Percentiles rank a stretch among this genome's conserved stretches.
Conservation (phyloP, 139 green algal species). For the Haematococcus sp. region DNA sequence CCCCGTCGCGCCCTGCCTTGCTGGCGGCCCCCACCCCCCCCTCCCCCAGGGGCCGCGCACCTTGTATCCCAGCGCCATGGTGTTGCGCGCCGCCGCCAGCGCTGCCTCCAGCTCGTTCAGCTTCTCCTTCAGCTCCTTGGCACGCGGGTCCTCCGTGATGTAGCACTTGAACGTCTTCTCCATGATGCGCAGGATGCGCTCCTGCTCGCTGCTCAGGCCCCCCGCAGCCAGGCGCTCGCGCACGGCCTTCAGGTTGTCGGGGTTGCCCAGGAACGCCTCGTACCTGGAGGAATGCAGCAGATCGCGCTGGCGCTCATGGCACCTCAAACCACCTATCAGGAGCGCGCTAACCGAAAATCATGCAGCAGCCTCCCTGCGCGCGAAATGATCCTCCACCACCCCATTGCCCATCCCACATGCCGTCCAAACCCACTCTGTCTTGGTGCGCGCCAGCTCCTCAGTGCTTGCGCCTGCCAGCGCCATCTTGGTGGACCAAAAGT, state of each 20-base stretch:
- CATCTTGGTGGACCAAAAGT: constrained; percentile 65
- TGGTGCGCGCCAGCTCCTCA: constrained; percentile 59
- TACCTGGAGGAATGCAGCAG: constrained; percentile 21
- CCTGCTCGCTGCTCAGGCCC: constrained; percentile 37
- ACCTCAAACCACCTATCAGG: no score
- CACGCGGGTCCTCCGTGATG: constrained; percentile 56
- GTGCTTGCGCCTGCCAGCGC: constrained; percentile 29
- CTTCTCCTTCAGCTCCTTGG: constrained; percentile 53
- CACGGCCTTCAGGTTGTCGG: constrained; percentile 50
- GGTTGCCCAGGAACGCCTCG: constrained; percentile 60
- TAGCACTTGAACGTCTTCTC: constrained; percentile 72
- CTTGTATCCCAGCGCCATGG: constrained; percentile 68
- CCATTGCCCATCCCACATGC: no score
- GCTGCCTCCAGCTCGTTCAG: constrained; percentile 74
- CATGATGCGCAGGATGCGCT: constrained; percentile 57
- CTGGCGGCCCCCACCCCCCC: no score
- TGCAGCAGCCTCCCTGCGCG: no score
- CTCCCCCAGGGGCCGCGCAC: constrained; percentile 12
- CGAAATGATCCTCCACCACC: no score
- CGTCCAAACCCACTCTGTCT: constrained; percentile 49
- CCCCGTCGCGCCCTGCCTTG: no score
- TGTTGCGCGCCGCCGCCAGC: constrained; percentile 48
- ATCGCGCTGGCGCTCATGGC: no score
- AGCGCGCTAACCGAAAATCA: no score
- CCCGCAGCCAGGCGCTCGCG: not conserved